Base-by-base conservation (phyloP, 2,329 filamentous ascomycete species). In the Apiospora malaysiana region DNA sequence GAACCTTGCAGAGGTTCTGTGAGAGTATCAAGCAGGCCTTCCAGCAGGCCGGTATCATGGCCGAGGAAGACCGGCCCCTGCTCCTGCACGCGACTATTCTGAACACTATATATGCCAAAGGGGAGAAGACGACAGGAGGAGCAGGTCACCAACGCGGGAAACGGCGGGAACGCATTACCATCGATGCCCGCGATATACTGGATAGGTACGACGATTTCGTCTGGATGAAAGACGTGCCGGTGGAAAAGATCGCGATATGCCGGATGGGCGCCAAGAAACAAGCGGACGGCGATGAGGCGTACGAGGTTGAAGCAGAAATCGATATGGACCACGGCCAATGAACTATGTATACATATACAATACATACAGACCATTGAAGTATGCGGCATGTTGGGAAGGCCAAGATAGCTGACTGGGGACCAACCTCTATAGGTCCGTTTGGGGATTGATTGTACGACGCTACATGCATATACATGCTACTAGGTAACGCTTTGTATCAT, bases 31-130 rank as follows among this genome's bases (percentile, higher is more conserved):
- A 86, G 72, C 77, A 81, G 0, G 73, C 75, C 1, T 94, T 95
- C 75, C 82, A 81, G 23, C 82, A 87, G 1, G 83, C 83, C 0
- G 89, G 85, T 1, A 80, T 93, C 12, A 82, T 94, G 77, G 78
- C 85, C 0, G 82, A 84, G 0, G 91, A 93, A 37, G 81, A 83
- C 16, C 83, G 93, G 70, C 87, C 89, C 8, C 80, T 98, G 73
- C 86, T 93, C 25, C 82, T 98, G 68, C 95, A 98, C 78, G 94
- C 93, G 23, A 98, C 95, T 0, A 83, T 98, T 4, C 82, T 96
- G 68, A 97, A 98, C 80, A 97, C 94, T 0, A 89, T 94, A 18
- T 97, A 97, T 78, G 90, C 90, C 59, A 88, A 86, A 77, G 80
- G 80, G 46, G 42, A 45, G 16, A 42, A 42, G 10, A 72, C 77